These are phyloP conservation scores for Aspergillus piperis DNA, from an alignment of 2,329 filamentous ascomycete genomes.

Conservation along the genomic window DNA sequence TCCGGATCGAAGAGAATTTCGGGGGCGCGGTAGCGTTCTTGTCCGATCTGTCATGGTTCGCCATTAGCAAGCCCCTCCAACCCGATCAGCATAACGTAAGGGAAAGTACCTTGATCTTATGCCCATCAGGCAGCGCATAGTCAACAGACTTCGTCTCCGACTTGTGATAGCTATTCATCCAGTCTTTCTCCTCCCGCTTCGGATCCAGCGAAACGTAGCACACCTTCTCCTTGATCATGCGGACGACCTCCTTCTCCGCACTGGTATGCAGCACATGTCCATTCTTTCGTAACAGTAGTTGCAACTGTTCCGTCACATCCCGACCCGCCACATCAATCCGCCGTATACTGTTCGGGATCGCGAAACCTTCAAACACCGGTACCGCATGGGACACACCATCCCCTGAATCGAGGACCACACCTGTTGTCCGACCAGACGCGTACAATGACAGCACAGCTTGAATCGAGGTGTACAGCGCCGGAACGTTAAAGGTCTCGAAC, in stretches of 20 bases:
- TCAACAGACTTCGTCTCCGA: conserved; percentile 78
- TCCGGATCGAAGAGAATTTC: conserved; percentile 98
- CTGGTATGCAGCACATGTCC: conserved; percentile 96
- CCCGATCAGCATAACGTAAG: neutral
- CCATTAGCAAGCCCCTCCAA: neutral
- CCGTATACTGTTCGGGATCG: conserved; percentile 91
- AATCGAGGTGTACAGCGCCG: conserved; percentile 92
- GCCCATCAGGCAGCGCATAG: conserved; percentile 87
- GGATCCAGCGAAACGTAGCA: conserved; percentile 91
- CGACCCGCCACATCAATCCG: conserved; percentile 94
- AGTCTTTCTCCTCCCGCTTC: conserved; percentile 94
- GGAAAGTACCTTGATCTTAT: conserved; percentile 75
- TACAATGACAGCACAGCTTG: conserved; percentile 96
- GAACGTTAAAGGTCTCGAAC: conserved; percentile 98
- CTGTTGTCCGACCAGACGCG: conserved; percentile 91
- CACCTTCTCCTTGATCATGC: conserved; percentile 92
- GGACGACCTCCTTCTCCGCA: conserved; percentile 98
- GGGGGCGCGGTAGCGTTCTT: conserved; percentile 91
- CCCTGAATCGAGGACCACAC: conserved; percentile 91
- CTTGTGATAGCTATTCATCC: conserved; percentile 71
- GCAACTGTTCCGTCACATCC: conserved; percentile 94
- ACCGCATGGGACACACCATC: conserved; percentile 97
- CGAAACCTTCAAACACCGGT: conserved; percentile 96
- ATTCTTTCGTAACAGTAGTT: conserved; percentile 84
- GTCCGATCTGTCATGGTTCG: conserved; percentile 71